Conservation (phyloP, 2,329 filamentous ascomycete species). For the Beauveria scarabaeidicola region DNA sequence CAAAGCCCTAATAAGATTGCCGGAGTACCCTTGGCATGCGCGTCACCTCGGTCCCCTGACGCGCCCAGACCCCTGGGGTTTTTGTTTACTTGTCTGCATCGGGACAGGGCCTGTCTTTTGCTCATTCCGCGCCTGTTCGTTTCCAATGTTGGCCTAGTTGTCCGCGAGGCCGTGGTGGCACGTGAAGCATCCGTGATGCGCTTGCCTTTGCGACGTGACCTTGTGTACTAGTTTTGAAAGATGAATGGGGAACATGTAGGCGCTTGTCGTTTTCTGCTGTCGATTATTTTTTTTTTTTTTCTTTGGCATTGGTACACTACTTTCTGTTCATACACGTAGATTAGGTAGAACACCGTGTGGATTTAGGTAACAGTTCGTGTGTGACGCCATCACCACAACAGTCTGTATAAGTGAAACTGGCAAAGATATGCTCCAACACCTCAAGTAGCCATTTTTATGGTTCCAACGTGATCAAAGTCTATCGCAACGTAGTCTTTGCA, state of each 20-base stretch:
- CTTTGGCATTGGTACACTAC: neutral
- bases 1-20: neutral
- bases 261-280: neutral
- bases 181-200: neutral
- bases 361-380: neutral
- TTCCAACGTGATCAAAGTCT: neutral
- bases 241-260: neutral
- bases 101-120: neutral
- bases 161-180: neutral
- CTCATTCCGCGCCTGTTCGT: neutral
- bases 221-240: neutral
- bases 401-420: neutral
- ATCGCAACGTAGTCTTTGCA: neutral
- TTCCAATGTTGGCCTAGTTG: neutral
- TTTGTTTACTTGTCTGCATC: constrained; percentile 9
- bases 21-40: neutral
- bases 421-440: no score
- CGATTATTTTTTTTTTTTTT: neutral
- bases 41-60: constrained; percentile 1
- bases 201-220: neutral
- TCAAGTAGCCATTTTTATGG: neutral
- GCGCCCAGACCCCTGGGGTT: neutral
- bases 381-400: neutral
- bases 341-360: neutral
- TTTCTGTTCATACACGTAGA: neutral